Conservation (phyloP, 1,139 yeast genomes). For the Arxiozyma bovina region DNA sequence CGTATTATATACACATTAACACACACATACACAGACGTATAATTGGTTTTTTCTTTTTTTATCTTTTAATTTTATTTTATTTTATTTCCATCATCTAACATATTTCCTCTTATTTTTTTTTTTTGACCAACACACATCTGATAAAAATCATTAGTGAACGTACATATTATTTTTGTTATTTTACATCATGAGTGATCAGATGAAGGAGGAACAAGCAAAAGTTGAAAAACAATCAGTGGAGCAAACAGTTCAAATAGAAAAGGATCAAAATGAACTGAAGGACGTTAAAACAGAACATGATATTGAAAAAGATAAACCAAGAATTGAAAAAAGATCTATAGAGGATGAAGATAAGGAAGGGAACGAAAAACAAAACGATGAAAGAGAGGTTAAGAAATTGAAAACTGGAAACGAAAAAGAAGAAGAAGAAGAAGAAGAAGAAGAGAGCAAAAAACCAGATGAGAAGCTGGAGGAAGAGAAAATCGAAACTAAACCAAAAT, state of each 20-base stretch:
- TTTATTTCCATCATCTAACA: no score
- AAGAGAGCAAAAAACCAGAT: not conserved
- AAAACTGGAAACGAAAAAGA: slow-evolving; percentile 4
- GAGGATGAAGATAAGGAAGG: slow-evolving; percentile 8
- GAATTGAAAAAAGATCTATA: slow-evolving; percentile 2
- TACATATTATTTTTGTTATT: no score
- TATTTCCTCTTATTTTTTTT: not conserved
- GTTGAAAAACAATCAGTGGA: not conserved
- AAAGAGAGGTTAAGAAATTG: not conserved
- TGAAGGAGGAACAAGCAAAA: not conserved
- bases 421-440: slow-evolving; percentile 5
- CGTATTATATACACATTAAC: no score
- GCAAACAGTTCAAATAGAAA: not conserved
- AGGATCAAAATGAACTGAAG: not conserved
- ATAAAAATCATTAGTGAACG: not conserved
- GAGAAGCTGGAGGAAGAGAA: not conserved
- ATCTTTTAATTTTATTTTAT: no score
- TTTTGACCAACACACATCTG: not conserved
- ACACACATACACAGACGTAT: not conserved
- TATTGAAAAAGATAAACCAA: slow-evolving; percentile 3
- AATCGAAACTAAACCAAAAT: slow-evolving; percentile 29
- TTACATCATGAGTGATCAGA: not conserved
- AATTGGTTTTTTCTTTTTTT: no score
- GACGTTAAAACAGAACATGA: slow-evolving; percentile 2
- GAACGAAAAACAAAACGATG: slow-evolving; percentile 1